phyloP scores from a whole-genome alignment of 495 filamentous ascomycete genomes.

The Melanomma pulvis-pyrius region DNA sequence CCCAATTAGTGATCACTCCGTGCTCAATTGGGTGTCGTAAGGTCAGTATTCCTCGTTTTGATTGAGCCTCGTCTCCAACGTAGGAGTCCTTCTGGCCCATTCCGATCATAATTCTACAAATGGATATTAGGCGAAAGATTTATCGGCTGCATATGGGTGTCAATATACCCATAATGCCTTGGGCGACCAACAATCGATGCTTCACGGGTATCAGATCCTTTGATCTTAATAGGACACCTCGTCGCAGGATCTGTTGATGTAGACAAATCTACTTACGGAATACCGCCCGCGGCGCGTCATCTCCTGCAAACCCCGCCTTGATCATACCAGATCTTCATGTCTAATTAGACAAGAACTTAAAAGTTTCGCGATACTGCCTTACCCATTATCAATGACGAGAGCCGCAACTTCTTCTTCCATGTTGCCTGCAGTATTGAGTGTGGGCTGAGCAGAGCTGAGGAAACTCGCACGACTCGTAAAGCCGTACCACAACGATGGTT shows the following conservation, averaged over 20 bases:
- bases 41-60: conserved; percentile 99
- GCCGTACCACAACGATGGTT: too few species aligned
- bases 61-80: conserved; percentile 99
- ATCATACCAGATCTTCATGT: conserved; percentile 90
- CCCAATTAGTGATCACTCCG: conserved; percentile 99
- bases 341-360: conserved; percentile 20
- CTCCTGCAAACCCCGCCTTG: conserved; percentile 99
- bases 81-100: conserved; percentile 99
- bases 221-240: too few species aligned
- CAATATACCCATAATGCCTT: conserved; percentile 99
- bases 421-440: too few species aligned
- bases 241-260: conserved; percentile 20
- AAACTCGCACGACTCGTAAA: too few species aligned
- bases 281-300: conserved; percentile 98
- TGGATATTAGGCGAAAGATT: too few species aligned
- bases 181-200: conserved; percentile 99
- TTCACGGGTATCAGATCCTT: too few species aligned
- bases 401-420: conserved; percentile 99
- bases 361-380: too few species aligned
- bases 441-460: too few species aligned
- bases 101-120: conserved; percentile 97
- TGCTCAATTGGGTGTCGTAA: conserved; percentile 99
- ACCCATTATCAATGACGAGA: conserved; percentile 99
- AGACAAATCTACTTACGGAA: conserved; percentile 99
- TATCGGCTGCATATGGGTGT: too few species aligned